Evolutionary conservation across 1,139 yeast genomes (phyloP).

Genomic region (Geotrichum reessii): DNA sequence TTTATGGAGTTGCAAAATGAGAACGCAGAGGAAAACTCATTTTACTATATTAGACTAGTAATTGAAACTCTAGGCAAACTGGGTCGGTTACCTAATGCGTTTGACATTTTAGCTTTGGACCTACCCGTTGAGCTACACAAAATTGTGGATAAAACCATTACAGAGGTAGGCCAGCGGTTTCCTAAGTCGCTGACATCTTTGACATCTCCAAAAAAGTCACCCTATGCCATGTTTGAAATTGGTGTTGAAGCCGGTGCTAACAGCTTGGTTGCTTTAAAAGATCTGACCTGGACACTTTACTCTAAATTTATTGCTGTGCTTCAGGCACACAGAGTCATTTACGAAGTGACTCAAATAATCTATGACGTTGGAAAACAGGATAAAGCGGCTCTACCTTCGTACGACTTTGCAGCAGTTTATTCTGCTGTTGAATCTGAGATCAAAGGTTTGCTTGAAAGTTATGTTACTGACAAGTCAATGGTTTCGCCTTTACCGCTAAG

Average conservation of each 20-base stretch:
- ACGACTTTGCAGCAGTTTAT: constrained; percentile 56
- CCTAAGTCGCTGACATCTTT: constrained; percentile 30
- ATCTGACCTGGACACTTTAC: constrained; percentile 64
- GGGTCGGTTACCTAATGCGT: constrained; percentile 57
- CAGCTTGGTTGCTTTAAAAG: constrained; percentile 56
- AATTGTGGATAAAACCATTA: constrained; percentile 56
- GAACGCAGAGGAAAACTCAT: constrained; percentile 46
- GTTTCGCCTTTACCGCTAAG: not conserved
- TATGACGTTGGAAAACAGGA: constrained; percentile 25
- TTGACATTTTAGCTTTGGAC: constrained; percentile 50
- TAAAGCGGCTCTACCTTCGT: constrained; percentile 27
- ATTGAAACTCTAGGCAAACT: constrained; percentile 56
- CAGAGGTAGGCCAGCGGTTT: constrained; percentile 56
- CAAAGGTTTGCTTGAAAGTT: constrained; percentile 49
- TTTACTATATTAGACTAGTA: constrained; percentile 50
- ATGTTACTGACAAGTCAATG: constrained; percentile 36
- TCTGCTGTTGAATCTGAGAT: constrained; percentile 52
- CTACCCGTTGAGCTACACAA: constrained; percentile 46
- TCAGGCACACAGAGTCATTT: constrained; percentile 64
- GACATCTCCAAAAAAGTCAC: constrained; percentile 8
- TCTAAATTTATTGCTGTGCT: constrained; percentile 56
- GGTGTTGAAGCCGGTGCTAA: constrained; percentile 40
- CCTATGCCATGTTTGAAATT: constrained; percentile 24
- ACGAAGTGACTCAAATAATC: constrained; percentile 46
- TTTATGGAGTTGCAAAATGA: constrained; percentile 26